Evolutionary conservation across 1,284 basidiomycete genomes (phyloP), one percentile per base, ranked within the genome.

Genomic region (Moesziomyces sp.): DNA sequence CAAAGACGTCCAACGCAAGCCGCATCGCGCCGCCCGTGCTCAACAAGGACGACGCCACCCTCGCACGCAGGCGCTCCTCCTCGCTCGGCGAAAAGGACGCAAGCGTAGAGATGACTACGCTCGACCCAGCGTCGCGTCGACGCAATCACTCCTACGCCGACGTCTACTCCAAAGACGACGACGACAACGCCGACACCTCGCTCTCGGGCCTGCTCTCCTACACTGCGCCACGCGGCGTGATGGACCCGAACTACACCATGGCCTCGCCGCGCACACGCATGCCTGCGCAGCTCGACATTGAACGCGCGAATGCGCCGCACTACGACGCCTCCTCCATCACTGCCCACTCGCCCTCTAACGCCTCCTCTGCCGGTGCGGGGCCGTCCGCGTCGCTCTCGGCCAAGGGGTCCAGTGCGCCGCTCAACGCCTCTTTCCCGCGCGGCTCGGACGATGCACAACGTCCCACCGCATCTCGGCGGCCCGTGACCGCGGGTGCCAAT

Each of bases 191-290:
- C 2, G 65, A 68, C 24, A 51, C 65, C 10, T 51, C 24, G 23
- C 55, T 68, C 6, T 68, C 58, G 7, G 50, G 50, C 13, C 26
- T 68, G 8, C 11, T 61, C 42, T 26, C 58, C 11, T 58, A 68
- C 35, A 48, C 35, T 45, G 54, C 44, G 38, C 24, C 7, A 6
- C 43, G 30, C 8, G 16, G 28, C 10, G 49, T 64, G 57, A 26
- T 70, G 43, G 68, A 71, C 45, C 59, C 69, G 28, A 59, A 62
- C 49, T 72, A 72, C 56, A 56, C 49, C 43, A 66, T 72, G 62
- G 55, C 61, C 8, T 49, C 58, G 30, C 9, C 30, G 23, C 51
- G 28, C 28, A 49, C 58, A 30, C 44, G 51, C 8, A 46, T 47
- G 49, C 66, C 66, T 14, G 34, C 51, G 51, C 23, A 61, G 4